Percentiles rank a stretch among this genome's conserved stretches.
These are phyloP conservation scores for Diaporthe sp. DNA, from an alignment of 2,329 filamentous ascomycete genomes.

Conservation along the genomic window DNA sequence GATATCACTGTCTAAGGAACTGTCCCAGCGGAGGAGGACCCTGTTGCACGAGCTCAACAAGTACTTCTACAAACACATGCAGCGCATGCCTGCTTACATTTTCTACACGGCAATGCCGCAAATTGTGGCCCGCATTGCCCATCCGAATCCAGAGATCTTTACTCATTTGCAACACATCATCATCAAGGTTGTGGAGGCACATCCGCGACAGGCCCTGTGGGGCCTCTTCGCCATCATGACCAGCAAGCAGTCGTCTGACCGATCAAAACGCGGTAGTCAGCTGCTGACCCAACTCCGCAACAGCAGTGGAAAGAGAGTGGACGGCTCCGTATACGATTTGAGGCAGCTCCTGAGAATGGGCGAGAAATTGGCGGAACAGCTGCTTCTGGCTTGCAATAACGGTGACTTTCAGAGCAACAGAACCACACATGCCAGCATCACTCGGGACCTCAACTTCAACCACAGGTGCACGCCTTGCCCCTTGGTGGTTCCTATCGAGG, in stretches of 20 bases:
- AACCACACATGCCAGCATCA: constrained; percentile 79
- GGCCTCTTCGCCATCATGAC: constrained; percentile 89
- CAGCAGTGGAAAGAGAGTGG: constrained; percentile 62
- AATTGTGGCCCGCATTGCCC: constrained; percentile 94
- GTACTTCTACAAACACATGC: constrained; percentile 84
- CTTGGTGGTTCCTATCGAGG: constrained; percentile 90
- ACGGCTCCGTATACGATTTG: constrained; percentile 70
- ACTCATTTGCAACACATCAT: constrained; percentile 84
- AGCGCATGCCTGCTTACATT: constrained; percentile 79
- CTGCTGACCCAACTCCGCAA: constrained; percentile 65
- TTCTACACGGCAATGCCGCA: constrained; percentile 90
- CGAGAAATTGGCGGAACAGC: constrained; percentile 85
- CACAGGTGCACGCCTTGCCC: constrained; percentile 85
- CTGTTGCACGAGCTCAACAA: constrained; percentile 78
- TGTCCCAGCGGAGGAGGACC: constrained; percentile 70
- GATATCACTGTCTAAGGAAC: constrained; percentile 64
- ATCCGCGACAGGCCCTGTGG: constrained; percentile 95
- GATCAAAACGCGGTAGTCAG: constrained; percentile 66
- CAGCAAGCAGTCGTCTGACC: constrained; percentile 77
- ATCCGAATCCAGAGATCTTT: constrained; percentile 84
- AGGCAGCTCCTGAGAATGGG: constrained; percentile 81
- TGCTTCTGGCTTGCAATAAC: constrained; percentile 84
- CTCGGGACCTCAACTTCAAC: constrained; percentile 84
- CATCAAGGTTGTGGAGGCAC: constrained; percentile 84
- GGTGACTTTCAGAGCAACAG: constrained; percentile 78